These are phyloP conservation scores for Hanseniaspora pseudoguilliermondii DNA, from an alignment of 805 yeast genomes.

Conservation along the genomic window DNA sequence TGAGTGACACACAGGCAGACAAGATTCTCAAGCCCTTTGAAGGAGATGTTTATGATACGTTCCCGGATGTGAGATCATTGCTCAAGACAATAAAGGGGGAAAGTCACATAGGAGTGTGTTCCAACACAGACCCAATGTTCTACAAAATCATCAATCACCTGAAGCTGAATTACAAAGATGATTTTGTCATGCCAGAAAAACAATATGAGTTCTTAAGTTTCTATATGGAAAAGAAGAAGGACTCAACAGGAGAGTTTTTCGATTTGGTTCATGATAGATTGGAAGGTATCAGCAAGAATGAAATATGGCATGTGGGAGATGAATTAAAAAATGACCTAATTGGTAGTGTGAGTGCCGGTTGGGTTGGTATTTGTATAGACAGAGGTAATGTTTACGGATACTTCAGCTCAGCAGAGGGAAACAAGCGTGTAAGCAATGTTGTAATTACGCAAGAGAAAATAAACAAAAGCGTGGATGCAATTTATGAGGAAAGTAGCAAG, in stretches of 20 bases:
- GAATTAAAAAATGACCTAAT: constrained; percentile 41
- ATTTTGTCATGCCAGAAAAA: constrained; percentile 18
- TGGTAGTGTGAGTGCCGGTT: constrained; percentile 43
- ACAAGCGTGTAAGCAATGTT: not conserved
- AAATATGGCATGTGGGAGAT: constrained; percentile 60
- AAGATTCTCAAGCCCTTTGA: constrained; percentile 36
- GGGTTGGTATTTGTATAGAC: constrained; percentile 49
- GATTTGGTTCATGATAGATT: constrained; percentile 28
- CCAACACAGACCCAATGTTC: constrained; percentile 54
- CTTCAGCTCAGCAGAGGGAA: constrained; percentile 4
- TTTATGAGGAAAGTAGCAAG: not conserved
- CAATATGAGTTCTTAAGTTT: constrained; percentile 40
- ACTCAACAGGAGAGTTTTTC: constrained; percentile 35
- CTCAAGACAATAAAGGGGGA: constrained; percentile 27
- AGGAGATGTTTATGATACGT: constrained; percentile 42
- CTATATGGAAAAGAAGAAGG: constrained; percentile 43
- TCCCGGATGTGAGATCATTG: constrained; percentile 41
- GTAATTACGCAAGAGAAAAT: constrained; percentile 1
- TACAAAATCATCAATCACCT: constrained; percentile 35
- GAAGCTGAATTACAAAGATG: constrained; percentile 17
- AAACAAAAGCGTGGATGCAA: not conserved
- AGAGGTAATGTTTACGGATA: constrained; percentile 28
- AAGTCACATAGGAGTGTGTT: constrained; percentile 32
- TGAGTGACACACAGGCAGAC: constrained; percentile 28
- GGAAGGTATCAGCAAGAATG: constrained; percentile 16